Evolutionary conservation across 768 basidiomycete species (phyloP).

Genomic region (Lactarius hengduanensis): DNA sequence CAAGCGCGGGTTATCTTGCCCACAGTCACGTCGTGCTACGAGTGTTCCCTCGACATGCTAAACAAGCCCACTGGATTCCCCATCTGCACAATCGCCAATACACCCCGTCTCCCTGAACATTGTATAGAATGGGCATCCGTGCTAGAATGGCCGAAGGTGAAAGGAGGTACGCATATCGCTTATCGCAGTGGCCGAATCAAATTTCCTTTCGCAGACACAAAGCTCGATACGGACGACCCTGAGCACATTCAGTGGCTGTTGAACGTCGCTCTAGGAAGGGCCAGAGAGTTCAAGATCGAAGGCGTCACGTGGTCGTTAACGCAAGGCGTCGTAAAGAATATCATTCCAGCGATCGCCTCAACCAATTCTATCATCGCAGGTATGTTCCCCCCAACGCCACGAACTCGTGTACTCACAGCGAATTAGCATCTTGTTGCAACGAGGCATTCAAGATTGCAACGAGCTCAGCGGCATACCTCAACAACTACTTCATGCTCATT

Average conservation of each 20-base stretch:
- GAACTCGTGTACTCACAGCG: constrained; percentile 1
- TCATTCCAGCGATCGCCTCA: constrained; percentile 97
- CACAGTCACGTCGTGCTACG: constrained; percentile 93
- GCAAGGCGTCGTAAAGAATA: constrained; percentile 99
- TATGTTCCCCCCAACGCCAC: constrained; percentile 35
- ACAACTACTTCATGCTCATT: constrained; percentile 98
- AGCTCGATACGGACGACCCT: constrained; percentile 95
- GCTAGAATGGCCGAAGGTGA: constrained; percentile 94
- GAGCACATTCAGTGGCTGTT: constrained; percentile 96
- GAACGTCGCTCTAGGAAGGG: constrained; percentile 73
- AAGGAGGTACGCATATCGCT: constrained; percentile 60
- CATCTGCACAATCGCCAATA: constrained; percentile 99
- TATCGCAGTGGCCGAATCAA: neutral
- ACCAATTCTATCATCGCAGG: constrained; percentile 99
- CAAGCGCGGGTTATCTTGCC: constrained; percentile 97
- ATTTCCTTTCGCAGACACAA: constrained; percentile 62
- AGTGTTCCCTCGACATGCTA: constrained; percentile 97
- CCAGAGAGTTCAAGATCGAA: constrained; percentile 94
- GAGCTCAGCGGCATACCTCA: constrained; percentile 87
- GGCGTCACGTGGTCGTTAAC: constrained; percentile 98
- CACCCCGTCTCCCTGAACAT: constrained; percentile 95
- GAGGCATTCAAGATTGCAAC: constrained; percentile 99
- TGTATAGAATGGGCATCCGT: constrained; percentile 99
- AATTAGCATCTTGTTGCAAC: constrained; percentile 89
- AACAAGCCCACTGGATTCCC: constrained; percentile 97